Percentiles rank a stretch among this genome's conserved stretches.
phyloP scores from a whole-genome alignment of 768 basidiomycete genomes.

The Leccinellum rugosiceps region DNA sequence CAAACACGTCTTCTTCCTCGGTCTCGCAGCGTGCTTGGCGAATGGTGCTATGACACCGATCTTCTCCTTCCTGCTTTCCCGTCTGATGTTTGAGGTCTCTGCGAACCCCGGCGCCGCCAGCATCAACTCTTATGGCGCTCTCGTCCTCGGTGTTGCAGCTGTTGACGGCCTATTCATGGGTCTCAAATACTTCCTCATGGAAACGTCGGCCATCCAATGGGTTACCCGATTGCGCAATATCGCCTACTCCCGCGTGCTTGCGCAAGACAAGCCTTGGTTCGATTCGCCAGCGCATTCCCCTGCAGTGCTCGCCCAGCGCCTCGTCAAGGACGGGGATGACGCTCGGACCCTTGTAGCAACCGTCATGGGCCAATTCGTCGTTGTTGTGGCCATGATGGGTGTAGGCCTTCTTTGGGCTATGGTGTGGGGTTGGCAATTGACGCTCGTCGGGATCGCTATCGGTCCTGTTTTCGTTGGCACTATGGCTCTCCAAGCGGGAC shows the following conservation, averaged over 20 bases:
- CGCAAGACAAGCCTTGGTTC: conserved; percentile 87
- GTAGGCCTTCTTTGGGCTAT: conserved; percentile 90
- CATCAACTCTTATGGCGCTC: conserved; percentile 69
- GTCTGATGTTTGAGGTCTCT: conserved; percentile 73
- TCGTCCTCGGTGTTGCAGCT: conserved; percentile 72
- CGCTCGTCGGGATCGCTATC: conserved; percentile 83
- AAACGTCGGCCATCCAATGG: conserved; percentile 73
- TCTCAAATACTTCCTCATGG: conserved; percentile 78
- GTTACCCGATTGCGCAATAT: conserved; percentile 56
- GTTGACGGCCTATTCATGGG: conserved; percentile 74
- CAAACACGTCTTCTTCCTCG: conserved; percentile 68
- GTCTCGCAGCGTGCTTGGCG: conserved; percentile 62
- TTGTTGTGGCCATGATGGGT: conserved; percentile 76
- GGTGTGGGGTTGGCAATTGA: conserved; percentile 86
- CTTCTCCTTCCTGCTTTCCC: conserved; percentile 87
- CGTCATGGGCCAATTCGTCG: conserved; percentile 66
- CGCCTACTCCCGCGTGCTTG: conserved; percentile 58
- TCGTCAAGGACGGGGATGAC: conserved; percentile 91
- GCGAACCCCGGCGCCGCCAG: conserved; percentile 60
- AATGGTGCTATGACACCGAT: conserved; percentile 87
- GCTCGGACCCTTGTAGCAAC: conserved; percentile 72
- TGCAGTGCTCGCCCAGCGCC: conserved; percentile 60
- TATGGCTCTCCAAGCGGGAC: conserved; percentile 71
- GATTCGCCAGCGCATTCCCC: conserved; percentile 63
- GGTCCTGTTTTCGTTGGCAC: conserved; percentile 77